Evolutionary conservation across 116 monocot species (phyloP).

Genomic region (Phalaenopsis hybrid): DNA sequence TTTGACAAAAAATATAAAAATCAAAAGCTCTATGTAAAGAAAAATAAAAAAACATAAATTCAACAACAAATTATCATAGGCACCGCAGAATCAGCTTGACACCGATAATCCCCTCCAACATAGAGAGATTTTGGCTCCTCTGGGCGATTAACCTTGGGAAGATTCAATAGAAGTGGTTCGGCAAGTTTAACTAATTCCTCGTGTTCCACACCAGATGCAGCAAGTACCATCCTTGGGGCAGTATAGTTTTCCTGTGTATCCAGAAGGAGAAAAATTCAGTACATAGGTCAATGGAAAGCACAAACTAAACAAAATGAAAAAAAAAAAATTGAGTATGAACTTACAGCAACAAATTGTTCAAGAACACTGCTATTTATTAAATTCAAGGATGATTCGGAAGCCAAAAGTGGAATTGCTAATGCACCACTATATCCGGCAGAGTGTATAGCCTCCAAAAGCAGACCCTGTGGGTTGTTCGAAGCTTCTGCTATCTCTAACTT

Average conservation of each 20-base stretch:
- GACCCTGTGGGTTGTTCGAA: slow-evolving; percentile 68
- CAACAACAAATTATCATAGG: slow-evolving; percentile 7
- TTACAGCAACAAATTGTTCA: slow-evolving; percentile 80
- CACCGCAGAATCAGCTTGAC: slow-evolving; percentile 81
- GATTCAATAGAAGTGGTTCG: slow-evolving; percentile 79
- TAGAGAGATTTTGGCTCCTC: slow-evolving; percentile 73
- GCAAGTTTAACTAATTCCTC: slow-evolving; percentile 72
- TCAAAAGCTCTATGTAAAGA: background rate
- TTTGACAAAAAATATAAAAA: background rate
- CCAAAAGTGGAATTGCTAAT: slow-evolving; percentile 79
- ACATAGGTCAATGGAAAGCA: background rate
- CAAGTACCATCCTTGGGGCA: slow-evolving; percentile 85
- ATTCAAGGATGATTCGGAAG: slow-evolving; percentile 68
- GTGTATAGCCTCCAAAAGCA: slow-evolving; percentile 86
- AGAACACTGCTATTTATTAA: slow-evolving; percentile 50
- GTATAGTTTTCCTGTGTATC: slow-evolving; percentile 69
- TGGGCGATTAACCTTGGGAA: slow-evolving; percentile 45
- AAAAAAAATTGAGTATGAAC: background rate
- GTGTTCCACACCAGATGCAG: slow-evolving; percentile 94
- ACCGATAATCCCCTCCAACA: slow-evolving; percentile 79
- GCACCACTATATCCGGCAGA: slow-evolving; percentile 88
- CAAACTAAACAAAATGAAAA: slow-evolving; percentile 1
- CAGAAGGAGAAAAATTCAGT: background rate
- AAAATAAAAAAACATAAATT: background rate
- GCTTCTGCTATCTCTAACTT: slow-evolving; percentile 63